phyloP scores from a whole-genome alignment of 352 stramenopile genomes.

The Phytophthora lateralis region DNA sequence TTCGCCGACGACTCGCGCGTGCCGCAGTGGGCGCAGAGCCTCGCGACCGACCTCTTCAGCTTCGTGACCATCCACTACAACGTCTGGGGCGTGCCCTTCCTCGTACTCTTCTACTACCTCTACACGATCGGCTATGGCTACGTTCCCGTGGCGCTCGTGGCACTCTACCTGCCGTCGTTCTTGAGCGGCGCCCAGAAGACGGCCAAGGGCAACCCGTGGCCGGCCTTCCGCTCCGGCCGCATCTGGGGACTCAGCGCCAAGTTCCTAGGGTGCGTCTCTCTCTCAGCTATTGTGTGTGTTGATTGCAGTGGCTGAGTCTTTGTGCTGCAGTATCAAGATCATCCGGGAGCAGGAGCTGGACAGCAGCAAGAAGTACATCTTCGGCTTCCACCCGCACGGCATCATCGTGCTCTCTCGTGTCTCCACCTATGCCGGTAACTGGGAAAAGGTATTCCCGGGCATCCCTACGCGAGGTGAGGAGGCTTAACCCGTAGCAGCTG shows the following conservation, averaged over 20 bases:
- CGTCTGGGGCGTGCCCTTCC: conserved; percentile 55
- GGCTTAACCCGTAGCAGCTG: background rate
- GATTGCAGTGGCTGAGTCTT: background rate
- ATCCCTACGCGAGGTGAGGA: conserved; percentile 52
- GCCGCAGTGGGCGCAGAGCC: conserved; percentile 50
- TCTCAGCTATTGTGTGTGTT: background rate
- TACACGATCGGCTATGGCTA: conserved; percentile 60
- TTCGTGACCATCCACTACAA: conserved; percentile 84
- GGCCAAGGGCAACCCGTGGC: conserved; percentile 56
- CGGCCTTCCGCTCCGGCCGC: conserved; percentile 43
- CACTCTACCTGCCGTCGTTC: conserved; percentile 71
- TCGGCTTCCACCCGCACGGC: conserved; percentile 75
- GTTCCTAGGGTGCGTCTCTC: conserved; percentile 43
- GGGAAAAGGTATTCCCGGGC: conserved; percentile 72
- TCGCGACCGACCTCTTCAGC: conserved; percentile 51
- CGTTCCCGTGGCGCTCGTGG: conserved; percentile 54
- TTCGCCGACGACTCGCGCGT: conserved; percentile 46
- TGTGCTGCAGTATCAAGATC: conserved; percentile 45
- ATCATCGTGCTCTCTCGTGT: conserved; percentile 82
- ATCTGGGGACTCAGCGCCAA: conserved; percentile 62
- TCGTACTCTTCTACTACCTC: conserved; percentile 69
- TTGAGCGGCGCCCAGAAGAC: conserved; percentile 60
- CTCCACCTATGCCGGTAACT: conserved; percentile 66
- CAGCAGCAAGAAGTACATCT: conserved; percentile 71
- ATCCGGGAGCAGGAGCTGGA: conserved; percentile 72